Evolutionary conservation across 805 yeast genomes (phyloP), one percentile per base, ranked within the genome.

Genomic region (Barnettozyma pratensis): DNA sequence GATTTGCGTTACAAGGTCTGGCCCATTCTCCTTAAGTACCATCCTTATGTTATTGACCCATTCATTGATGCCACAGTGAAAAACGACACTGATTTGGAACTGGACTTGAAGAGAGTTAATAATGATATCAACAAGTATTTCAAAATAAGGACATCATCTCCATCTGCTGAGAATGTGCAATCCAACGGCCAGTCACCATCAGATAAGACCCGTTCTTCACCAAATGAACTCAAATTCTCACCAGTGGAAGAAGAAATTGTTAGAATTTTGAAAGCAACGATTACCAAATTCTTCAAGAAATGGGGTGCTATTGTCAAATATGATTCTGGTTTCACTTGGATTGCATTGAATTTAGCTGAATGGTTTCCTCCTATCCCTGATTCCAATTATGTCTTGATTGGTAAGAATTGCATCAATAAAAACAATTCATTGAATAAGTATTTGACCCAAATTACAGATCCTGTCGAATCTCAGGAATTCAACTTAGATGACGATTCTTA

Each of bases 291-390:
- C 61, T 67, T 86, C 37, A 67, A 66, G 31, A 87, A 87, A 68
- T 90, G 96, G 96, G 91, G 94, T 6, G 72, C 74, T 37, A 73
- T 83, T 48, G 77, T 87, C 46, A 81, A 81, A 55, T 91, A 91
- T 62, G 94, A 88, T 64, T 75, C 84, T 40, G 91, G 95, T 0
- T 72, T 90, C 58, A 76, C 92, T 3, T 90, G 96, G 96, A 79
- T 87, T 19, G 97, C 96, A 0, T 67, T 88, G 32, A 90, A 89
- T 9, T 68, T 91, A 41, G 92, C 96, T 0, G 96, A 89, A 64
- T 90, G 96, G 96, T 76, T 81, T 32, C 91, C 95, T 6, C 88
- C 64, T 8, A 54, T 61, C 14, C 52, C 59, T 8, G 47, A 52
- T 32, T 58, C 63, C 3, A 51, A 53, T 37, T 59, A 49, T 51